These are phyloP conservation scores for Phytophthora chlamydospora DNA, from an alignment of 352 stramenopile species.

Conservation along the genomic window DNA sequence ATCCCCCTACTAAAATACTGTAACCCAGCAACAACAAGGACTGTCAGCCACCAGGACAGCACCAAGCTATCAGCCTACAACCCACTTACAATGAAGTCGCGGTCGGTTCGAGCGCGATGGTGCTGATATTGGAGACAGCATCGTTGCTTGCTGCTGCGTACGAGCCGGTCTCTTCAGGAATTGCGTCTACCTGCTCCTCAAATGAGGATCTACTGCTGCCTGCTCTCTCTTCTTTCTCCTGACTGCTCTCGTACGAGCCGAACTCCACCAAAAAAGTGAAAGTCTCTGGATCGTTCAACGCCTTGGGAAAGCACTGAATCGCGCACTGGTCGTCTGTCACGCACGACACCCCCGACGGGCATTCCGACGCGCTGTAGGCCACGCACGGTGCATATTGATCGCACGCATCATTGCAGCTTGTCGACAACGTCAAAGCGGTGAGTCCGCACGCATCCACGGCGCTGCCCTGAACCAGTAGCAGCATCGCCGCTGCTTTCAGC, in stretches of 20 bases:
- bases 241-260: slow-evolving; percentile 39
- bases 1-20: slow-evolving; percentile 35
- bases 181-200: slow-evolving; percentile 9
- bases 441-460: slow-evolving; percentile 23
- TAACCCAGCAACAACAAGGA: neutral
- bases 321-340: slow-evolving; percentile 36
- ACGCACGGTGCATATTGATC: slow-evolving; percentile 56
- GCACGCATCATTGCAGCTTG: slow-evolving; percentile 49
- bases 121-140: slow-evolving; percentile 29
- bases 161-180: slow-evolving; percentile 28
- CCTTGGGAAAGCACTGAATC: slow-evolving; percentile 54
- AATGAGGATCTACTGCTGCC: slow-evolving; percentile 21
- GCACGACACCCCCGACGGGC: slow-evolving; percentile 33
- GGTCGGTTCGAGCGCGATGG: slow-evolving; percentile 29
- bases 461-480: slow-evolving; percentile 28
- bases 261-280: slow-evolving; percentile 72
- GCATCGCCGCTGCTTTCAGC: slow-evolving; percentile 18
- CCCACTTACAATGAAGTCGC: slow-evolving; percentile 36
- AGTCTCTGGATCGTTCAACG: slow-evolving; percentile 25
- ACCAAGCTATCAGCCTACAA: neutral
- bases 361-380: slow-evolving; percentile 38
- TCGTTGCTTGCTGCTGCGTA: slow-evolving; percentile 48
- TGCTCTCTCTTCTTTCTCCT: slow-evolving; percentile 17
- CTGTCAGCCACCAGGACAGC: neutral
- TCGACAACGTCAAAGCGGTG: slow-evolving; percentile 42